Evolutionary conservation across 768 basidiomycete species (phyloP).

Genomic region (Thelephora ganbajun): DNA sequence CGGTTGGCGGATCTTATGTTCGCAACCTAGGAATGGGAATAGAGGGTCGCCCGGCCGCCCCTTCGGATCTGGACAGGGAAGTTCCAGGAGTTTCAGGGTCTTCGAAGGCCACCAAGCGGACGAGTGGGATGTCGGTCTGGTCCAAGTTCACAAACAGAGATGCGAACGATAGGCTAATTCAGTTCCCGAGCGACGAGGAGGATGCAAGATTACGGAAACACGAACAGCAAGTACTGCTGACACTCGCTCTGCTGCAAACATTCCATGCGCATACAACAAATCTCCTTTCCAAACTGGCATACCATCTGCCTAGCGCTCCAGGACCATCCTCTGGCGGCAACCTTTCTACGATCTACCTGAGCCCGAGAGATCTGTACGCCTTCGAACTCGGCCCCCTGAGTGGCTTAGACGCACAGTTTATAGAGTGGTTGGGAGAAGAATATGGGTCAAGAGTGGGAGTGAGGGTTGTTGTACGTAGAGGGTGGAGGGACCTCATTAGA

Average conservation of each 20-base stretch:
- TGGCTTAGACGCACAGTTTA: constrained; percentile 51
- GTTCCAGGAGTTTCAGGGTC: background rate
- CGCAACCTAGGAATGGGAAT: constrained; percentile 57
- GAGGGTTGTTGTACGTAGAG: constrained; percentile 24
- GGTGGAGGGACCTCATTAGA: constrained; percentile 33
- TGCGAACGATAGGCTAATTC: constrained; percentile 2
- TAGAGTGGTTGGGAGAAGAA: constrained; percentile 65
- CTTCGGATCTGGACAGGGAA: background rate
- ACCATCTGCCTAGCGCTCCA: constrained; percentile 29
- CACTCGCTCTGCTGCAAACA: constrained; percentile 49
- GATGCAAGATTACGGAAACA: constrained; percentile 2
- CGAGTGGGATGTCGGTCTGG: constrained; percentile 35
- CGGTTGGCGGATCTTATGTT: constrained; percentile 26
- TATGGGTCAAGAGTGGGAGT: constrained; percentile 30
- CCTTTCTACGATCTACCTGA: constrained; percentile 26
- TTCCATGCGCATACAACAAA: constrained; percentile 31
- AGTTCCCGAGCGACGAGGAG: constrained; percentile 3
- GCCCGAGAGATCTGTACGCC: constrained; percentile 47
- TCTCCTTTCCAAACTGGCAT: constrained; percentile 18
- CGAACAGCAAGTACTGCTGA: constrained; percentile 27
- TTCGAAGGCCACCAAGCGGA: constrained; percentile 14
- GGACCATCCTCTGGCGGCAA: constrained; percentile 1
- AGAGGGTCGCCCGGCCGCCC: constrained; percentile 37
- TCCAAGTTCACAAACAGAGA: constrained; percentile 11
- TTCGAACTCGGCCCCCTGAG: constrained; percentile 71